Base-by-base conservation (phyloP, 805 yeast genomes). In the Sugiyamaella chiloensis region DNA sequence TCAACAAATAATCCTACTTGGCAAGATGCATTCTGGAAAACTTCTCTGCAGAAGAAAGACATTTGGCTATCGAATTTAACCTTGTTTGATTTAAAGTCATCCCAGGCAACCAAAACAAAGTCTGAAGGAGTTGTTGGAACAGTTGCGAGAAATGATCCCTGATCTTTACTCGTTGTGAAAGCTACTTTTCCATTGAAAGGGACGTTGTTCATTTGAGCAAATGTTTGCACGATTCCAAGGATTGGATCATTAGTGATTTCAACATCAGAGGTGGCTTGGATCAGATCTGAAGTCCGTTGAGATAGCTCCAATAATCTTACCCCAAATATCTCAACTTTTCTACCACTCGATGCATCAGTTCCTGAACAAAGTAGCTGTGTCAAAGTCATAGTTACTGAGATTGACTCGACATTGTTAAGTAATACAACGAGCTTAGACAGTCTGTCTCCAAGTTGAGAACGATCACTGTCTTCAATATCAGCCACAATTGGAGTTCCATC, bases 271-370 rank as follows among this genome's bases (percentile, higher is more conserved):
- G 88, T 81, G 1, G 86, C 87, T 57, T 80, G 86, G 45, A 83
- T 70, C 44, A 83, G 65, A 61, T 83, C 86, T 0, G 87, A 80
- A 0, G 87, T 81, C 61, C 90, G 70, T 47, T 84, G 83, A 1
- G 85, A 77, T 42, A 83, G 68, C 34, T 78, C 76, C 49, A 83
- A 72, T 48, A 82, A 63, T 56, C 81, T 81, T 4, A 80, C 62
- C 1, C 80, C 83, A 54, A 71, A 73, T 40, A 80, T 66, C 5
- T 64, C 63, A 0, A 64, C 54, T 26, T 57, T 52, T 9, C 52
- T 50, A 6, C 47, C 47, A 9, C 24, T 19, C 19, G 30, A 12
- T 16, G 48, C 11, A n/a, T 41, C 51, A 7, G 57, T 52, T 9
- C 11, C 5, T 14, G 37, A 12, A 44, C 54, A 46, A 4, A 61